Evolutionary conservation across 306 rosid genomes (phyloP).

Genomic region (Hylodesmum podocarpum): DNA sequence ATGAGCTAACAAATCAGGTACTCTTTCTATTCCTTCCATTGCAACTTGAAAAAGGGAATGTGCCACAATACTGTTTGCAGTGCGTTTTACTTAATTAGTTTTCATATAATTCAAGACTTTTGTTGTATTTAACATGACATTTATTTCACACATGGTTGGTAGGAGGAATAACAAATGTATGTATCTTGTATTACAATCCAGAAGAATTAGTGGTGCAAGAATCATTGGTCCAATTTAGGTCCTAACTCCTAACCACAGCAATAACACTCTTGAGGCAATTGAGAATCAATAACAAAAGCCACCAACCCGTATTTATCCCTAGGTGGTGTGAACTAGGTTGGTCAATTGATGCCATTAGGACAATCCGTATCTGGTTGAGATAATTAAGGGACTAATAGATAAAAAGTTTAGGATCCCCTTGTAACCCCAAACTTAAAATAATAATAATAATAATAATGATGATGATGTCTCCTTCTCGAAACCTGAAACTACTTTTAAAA

Average conservation of each 20-base stretch:
- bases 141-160: background rate
- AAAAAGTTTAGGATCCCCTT: conserved; percentile 12
- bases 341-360: background rate
- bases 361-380: background rate
- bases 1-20: conserved; percentile 93
- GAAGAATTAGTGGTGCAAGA: conserved; percentile 4
- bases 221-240: background rate
- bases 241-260: background rate
- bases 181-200: background rate
- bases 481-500: conserved; percentile 1
- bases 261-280: background rate
- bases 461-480: background rate
- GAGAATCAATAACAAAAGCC: conserved; percentile 1
- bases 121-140: background rate
- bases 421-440: background rate
- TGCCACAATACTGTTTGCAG: background rate
- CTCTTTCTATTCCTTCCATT: conserved; percentile 27
- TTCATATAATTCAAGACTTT: conserved; percentile 2
- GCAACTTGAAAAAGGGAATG: background rate
- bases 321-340: background rate
- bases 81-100: background rate
- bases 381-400: background rate
- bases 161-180: background rate
- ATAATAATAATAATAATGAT: background rate
- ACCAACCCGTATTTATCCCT: background rate